Conservation (phyloP, 164 flowering plant genomes). For the Amborella trichopoda region DNA sequence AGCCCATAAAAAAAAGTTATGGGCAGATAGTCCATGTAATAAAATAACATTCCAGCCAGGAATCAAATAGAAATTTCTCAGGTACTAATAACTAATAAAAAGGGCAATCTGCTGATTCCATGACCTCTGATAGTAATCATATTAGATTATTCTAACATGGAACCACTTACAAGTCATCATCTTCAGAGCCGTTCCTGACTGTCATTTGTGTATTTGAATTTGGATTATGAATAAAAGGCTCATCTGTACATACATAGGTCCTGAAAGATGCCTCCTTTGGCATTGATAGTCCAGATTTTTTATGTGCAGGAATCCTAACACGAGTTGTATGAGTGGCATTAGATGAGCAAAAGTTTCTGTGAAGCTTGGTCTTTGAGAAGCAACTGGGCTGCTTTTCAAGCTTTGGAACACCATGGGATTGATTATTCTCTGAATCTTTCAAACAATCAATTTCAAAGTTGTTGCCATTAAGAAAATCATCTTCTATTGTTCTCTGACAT, state of each 20-base stretch:
- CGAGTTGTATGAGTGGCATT: conserved; percentile 18
- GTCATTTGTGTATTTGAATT: conserved; percentile 15
- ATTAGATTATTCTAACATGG: too few relatives aligned
- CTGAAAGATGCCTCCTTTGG: conserved; percentile 23
- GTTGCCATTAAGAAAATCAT: conserved; percentile 12
- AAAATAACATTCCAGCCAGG: too few relatives aligned
- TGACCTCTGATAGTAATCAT: too few relatives aligned
- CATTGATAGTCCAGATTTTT: conserved; percentile 21
- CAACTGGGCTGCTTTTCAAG: conserved; percentile 33
- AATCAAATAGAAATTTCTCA: too few relatives aligned
- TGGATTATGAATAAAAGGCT: conserved; percentile 21
- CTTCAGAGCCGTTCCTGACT: conserved; percentile 10
- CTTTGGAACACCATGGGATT: conserved; percentile 16
- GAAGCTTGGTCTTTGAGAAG: conserved; percentile 26
- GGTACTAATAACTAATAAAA: too few relatives aligned
- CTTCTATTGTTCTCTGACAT: conserved; percentile 15
- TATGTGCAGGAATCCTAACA: conserved; percentile 16
- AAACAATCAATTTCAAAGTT: conserved; percentile 7
- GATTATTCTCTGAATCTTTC: conserved; percentile 5
- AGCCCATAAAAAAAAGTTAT: too few relatives aligned
- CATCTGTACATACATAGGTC: conserved; percentile 19
- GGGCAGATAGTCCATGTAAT: too few relatives aligned
- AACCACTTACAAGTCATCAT: conserved; percentile 27
- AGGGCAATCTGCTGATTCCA: too few relatives aligned
- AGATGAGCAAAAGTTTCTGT: conserved; percentile 17